Evolutionary conservation across 169 alveolate genomes (phyloP).

Genomic region (Eimeria falciformis): DNA sequence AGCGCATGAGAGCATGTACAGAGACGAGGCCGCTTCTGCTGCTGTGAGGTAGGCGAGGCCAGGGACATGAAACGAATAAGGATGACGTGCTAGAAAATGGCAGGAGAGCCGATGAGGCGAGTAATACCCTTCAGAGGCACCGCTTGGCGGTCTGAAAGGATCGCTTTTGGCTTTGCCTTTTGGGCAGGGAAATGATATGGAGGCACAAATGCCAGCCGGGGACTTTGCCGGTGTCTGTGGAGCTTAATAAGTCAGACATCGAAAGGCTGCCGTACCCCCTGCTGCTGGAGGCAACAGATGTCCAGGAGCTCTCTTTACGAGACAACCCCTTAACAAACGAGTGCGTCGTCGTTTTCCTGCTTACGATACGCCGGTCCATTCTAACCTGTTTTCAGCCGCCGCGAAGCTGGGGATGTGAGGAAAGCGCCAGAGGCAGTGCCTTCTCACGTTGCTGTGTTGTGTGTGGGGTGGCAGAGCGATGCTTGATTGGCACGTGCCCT

Average conservation of each 20-base stretch:
- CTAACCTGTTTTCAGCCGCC: background rate
- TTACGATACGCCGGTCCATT: background rate
- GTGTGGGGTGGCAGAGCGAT: background rate
- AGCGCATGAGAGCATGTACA: background rate
- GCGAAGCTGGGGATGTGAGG: background rate
- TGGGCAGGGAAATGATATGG: too few species aligned
- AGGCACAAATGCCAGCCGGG: too few species aligned
- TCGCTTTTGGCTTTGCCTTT: too few species aligned
- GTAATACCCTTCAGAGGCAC: too few species aligned
- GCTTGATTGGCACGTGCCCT: constrained; percentile 50
- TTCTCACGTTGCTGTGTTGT: background rate
- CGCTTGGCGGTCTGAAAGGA: too few species aligned
- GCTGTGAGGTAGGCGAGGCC: too few species aligned
- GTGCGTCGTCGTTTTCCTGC: background rate
- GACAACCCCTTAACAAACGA: background rate
- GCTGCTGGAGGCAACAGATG: constrained; percentile 31
- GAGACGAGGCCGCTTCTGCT: background rate
- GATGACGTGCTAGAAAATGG: too few species aligned
- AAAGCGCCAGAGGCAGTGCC: background rate
- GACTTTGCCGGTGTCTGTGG: too few species aligned
- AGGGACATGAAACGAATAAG: too few species aligned
- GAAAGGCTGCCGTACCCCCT: background rate
- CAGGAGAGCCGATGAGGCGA: too few species aligned
- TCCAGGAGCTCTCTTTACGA: background rate
- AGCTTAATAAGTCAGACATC: background rate